A percentile compares a stretch with the other conserved stretches of the same genome.
Conservation (phyloP, 371 early-diverging fungal genomes). For the Saksenaea oblongispora region DNA sequence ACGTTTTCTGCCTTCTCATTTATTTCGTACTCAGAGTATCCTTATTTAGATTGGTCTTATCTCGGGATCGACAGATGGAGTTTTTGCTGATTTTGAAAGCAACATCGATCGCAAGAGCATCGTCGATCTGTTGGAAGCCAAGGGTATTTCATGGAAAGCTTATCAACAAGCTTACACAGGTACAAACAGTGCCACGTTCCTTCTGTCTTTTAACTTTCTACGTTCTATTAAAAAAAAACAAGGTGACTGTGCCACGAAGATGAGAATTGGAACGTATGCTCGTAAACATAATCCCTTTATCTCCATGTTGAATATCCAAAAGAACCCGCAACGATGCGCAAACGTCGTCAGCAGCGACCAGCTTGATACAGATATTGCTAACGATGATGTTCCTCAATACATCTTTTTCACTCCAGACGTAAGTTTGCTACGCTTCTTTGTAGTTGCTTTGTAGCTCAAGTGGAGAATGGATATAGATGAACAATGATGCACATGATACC, state of each 20-base stretch:
- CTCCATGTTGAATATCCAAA: conserved; percentile 50
- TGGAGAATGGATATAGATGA: conserved; percentile 18
- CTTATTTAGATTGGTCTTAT: conserved; percentile 7
- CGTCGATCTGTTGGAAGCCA: conserved; percentile 37
- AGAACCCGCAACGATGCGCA: conserved; percentile 48
- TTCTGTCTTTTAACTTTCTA: not conserved
- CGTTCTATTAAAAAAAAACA: not conserved
- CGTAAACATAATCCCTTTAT: conserved; percentile 69
- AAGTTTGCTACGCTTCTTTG: conserved; percentile 13
- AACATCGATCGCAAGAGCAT: conserved; percentile 21
- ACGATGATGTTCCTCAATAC: conserved; percentile 54
- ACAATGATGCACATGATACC: conserved; percentile 61
- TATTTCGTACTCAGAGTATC: not conserved
- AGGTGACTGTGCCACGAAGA: conserved; percentile 26
- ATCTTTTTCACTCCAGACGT: conserved; percentile 56
- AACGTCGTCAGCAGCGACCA: conserved; percentile 53
- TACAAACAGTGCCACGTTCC: not conserved
- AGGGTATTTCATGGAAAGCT: conserved; percentile 48
- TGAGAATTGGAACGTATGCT: conserved; percentile 33
- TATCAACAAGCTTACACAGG: conserved; percentile 52
- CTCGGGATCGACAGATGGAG: conserved; percentile 29
- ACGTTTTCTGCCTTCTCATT: conserved; percentile 38
- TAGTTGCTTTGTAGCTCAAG: not conserved
- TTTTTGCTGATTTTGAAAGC: conserved; percentile 20
- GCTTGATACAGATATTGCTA: conserved; percentile 50